These are phyloP conservation scores for Cladophialophora yegresii DNA, from an alignment of 2,329 filamentous ascomycete species.

Conservation along the genomic window DNA sequence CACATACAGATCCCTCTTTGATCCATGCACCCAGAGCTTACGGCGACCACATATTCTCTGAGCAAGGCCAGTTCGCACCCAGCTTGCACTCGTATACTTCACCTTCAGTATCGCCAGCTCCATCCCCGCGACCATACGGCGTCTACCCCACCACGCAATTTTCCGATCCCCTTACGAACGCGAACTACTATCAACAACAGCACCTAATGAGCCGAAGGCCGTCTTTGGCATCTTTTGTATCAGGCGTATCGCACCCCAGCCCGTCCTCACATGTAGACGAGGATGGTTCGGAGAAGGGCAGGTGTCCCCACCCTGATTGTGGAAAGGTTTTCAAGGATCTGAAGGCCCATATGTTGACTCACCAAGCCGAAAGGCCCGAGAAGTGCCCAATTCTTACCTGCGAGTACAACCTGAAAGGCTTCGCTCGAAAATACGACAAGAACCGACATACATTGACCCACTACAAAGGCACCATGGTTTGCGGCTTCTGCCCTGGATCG, in stretches of 20 bases:
- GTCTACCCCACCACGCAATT: slow-evolving; percentile 39
- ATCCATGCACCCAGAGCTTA: slow-evolving; percentile 27
- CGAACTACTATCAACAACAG: slow-evolving; percentile 37
- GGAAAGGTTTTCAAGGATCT: slow-evolving; percentile 86
- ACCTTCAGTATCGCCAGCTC: slow-evolving; percentile 42
- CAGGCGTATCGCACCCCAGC: slow-evolving; percentile 62
- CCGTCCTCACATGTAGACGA: slow-evolving; percentile 61
- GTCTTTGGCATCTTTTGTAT: slow-evolving; percentile 71
- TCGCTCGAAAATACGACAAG: slow-evolving; percentile 94
- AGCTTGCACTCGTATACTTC: slow-evolving; percentile 38
- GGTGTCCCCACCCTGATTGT: slow-evolving; percentile 81
- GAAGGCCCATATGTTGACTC: slow-evolving; percentile 92
- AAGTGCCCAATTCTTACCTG: slow-evolving; percentile 92
- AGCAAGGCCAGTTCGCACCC: slow-evolving; percentile 40
- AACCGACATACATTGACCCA: slow-evolving; percentile 92
- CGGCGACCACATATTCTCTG: slow-evolving; percentile 21
- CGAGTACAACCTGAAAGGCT: slow-evolving; percentile 89
- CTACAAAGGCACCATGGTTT: slow-evolving; percentile 97
- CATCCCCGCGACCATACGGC: slow-evolving; percentile 38
- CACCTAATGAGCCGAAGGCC: slow-evolving; percentile 34
- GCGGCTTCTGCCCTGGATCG: slow-evolving; percentile 87
- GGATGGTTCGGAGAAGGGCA: slow-evolving; percentile 63
- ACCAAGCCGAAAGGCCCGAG: slow-evolving; percentile 85
- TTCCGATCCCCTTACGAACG: slow-evolving; percentile 32
- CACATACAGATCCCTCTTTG: slow-evolving; percentile 31